These are phyloP conservation scores for Colletotrichum sp. DNA, from an alignment of 2,329 filamentous ascomycete species.

Conservation along the genomic window DNA sequence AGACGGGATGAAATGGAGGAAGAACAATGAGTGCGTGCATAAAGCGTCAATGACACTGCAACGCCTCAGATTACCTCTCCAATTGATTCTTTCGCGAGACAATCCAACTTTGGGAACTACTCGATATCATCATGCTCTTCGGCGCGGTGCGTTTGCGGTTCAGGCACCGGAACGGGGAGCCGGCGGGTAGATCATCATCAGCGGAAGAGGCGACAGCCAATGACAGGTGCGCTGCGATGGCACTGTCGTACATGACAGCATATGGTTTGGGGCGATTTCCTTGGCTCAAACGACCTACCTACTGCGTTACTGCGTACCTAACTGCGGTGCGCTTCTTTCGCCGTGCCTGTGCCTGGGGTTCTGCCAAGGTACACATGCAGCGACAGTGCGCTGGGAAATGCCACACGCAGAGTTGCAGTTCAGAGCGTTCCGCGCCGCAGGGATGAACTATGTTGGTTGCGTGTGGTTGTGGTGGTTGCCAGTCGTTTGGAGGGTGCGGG, in stretches of 20 bases:
- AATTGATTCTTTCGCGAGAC: not conserved
- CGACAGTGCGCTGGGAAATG: not conserved
- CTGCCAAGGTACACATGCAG: not conserved
- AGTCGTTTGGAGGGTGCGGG: not conserved
- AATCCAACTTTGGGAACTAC: not conserved
- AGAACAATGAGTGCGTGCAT: not conserved
- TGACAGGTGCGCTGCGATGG: not conserved
- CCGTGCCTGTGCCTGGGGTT: not conserved
- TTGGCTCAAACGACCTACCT: constrained; percentile 11
- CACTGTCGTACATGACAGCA: not conserved
- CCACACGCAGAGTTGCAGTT: not conserved
- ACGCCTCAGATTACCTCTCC: not conserved
- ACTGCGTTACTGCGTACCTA: not conserved
- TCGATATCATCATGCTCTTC: not conserved
- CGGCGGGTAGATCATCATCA: not conserved
- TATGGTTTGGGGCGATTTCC: not conserved
- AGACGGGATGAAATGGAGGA: not conserved
- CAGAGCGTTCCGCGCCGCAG: not conserved
- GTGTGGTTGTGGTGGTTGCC: not conserved
- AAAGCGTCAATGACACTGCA: not conserved
- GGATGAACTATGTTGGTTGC: constrained; percentile 6
- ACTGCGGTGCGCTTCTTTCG: not conserved
- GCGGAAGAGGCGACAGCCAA: not conserved
- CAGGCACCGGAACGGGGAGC: not conserved
- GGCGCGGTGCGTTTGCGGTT: not conserved